These are phyloP conservation scores for Paraconiothyrium sp. DNA, from an alignment of 2,329 filamentous ascomycete species.

Conservation along the genomic window DNA sequence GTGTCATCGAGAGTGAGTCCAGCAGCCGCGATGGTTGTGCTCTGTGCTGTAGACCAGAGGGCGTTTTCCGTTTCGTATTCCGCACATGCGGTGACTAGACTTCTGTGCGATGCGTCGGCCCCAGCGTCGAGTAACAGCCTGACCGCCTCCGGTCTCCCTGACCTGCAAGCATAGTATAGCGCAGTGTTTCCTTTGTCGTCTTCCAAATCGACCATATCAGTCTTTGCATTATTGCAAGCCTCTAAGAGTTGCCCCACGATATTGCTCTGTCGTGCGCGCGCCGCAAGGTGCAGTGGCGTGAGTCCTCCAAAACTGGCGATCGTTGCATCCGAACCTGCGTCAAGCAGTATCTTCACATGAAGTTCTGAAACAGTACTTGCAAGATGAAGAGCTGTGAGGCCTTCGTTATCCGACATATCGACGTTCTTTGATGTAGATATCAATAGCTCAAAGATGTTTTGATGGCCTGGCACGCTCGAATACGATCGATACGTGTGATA, in stretches of 20 bases:
- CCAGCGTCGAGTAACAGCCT: constrained; percentile 25
- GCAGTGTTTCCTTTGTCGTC: constrained; percentile 18
- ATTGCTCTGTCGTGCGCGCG: constrained; percentile 46
- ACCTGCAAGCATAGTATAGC: constrained; percentile 28
- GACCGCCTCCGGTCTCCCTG: constrained; percentile 22
- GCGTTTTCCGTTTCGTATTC: constrained; percentile 8
- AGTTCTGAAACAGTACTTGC: constrained; percentile 28
- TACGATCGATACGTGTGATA: neutral
- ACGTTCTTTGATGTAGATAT: constrained; percentile 9
- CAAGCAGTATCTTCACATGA: constrained; percentile 41
- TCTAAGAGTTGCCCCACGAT: constrained; percentile 41
- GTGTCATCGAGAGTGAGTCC: constrained; percentile 1
- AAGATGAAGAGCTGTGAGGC: constrained; percentile 27
- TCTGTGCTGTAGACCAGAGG: neutral
- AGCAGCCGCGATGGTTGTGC: neutral
- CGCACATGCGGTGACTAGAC: constrained; percentile 6
- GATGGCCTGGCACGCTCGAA: neutral
- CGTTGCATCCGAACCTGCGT: constrained; percentile 49
- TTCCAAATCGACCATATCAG: constrained; percentile 12
- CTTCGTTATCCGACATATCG: constrained; percentile 19
- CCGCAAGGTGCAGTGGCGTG: constrained; percentile 55
- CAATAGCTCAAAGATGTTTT: constrained; percentile 16
- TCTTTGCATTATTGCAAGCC: neutral
- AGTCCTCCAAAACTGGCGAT: constrained; percentile 44
- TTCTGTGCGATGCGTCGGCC: constrained; percentile 5